Conservation (phyloP, 345 rosid genomes). For the Cardamine occulta region DNA sequence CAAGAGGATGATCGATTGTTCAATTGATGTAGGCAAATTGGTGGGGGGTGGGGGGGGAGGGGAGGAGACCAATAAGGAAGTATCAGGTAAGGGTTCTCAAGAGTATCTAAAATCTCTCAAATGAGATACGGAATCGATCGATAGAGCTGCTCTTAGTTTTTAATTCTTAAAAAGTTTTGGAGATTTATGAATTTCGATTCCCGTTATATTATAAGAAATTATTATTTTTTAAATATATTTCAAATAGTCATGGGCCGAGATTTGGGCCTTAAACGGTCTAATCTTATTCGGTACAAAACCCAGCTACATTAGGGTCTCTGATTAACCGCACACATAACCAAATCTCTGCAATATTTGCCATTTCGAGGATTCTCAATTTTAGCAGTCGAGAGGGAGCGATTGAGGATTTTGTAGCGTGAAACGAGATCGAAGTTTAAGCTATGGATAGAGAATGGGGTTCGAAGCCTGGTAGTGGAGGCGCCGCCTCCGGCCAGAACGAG, state of each 20-base stretch:
- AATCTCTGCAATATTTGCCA: background rate
- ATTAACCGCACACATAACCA: background rate
- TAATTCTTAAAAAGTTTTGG: too few relatives aligned
- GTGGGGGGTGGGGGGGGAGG: too few relatives aligned
- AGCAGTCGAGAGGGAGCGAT: constrained; percentile 6
- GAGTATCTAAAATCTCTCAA: too few relatives aligned
- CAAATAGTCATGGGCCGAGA: constrained; percentile 23
- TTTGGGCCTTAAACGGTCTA: constrained; percentile 7
- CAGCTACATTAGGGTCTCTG: background rate
- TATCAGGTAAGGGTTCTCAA: too few relatives aligned
- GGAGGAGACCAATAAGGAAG: too few relatives aligned
- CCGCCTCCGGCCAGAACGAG: constrained; percentile 94
- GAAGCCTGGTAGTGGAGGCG: constrained; percentile 98
- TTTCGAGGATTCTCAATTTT: background rate
- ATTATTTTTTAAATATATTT: too few relatives aligned
- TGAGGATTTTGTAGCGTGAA: constrained; percentile 7
- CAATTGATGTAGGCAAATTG: too few relatives aligned
- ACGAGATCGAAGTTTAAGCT: background rate
- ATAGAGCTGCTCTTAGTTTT: too few relatives aligned
- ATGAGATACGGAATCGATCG: too few relatives aligned
- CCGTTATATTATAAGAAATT: too few relatives aligned
- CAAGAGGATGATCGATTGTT: too few relatives aligned
- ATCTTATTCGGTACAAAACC: background rate
- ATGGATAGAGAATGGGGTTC: constrained; percentile 99
- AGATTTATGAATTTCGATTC: too few relatives aligned